Percentiles rank a stretch among this genome's conserved stretches.
phyloP scores from a whole-genome alignment of 2,329 filamentous ascomycete genomes.

The Alternaria novae-zelandiae region DNA sequence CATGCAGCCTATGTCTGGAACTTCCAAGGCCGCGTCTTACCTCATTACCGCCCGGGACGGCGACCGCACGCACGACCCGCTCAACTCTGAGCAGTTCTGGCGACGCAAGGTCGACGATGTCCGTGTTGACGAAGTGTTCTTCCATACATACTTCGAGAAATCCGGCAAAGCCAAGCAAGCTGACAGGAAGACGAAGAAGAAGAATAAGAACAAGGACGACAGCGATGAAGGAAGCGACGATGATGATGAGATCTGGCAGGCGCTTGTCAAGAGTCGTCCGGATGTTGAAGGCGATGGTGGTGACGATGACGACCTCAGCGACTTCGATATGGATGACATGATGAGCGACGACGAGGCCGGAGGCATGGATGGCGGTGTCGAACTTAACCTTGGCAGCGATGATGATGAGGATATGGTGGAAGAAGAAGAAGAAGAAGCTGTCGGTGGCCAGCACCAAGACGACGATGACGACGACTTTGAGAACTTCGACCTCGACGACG shows the following conservation, averaged over 20 bases:
- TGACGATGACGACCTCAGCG: conserved; percentile 61
- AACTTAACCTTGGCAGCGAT: conserved; percentile 56
- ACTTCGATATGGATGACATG: conserved; percentile 57
- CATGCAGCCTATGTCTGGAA: conserved; percentile 88
- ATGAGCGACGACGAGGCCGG: conserved; percentile 54
- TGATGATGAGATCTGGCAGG: conserved; percentile 90
- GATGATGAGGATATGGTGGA: conserved; percentile 55
- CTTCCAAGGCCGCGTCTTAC: conserved; percentile 64
- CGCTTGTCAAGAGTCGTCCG: conserved; percentile 79
- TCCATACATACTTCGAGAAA: conserved; percentile 93
- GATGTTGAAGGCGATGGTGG: conserved; percentile 75
- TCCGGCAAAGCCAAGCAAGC: conserved; percentile 61
- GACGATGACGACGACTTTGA: conserved; percentile 48
- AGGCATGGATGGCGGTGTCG: conserved; percentile 51
- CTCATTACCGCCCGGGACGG: conserved; percentile 67
- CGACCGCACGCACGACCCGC: conserved; percentile 64
- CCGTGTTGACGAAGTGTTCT: conserved; percentile 92
- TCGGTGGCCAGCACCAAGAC: conserved; percentile 47
- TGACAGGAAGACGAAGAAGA: conserved; percentile 64
- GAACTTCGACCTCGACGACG: conserved; percentile 56
- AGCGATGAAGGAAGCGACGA: conserved; percentile 64
- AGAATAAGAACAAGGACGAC: conserved; percentile 50
- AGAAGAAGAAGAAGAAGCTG: conserved; percentile 54
- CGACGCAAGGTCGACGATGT: conserved; percentile 87
- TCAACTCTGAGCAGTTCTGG: conserved; percentile 93